A percentile compares a stretch with the other conserved stretches of the same genome.
phyloP scores from a whole-genome alignment of 352 stramenopile genomes.

The Blastocystis sp. region DNA sequence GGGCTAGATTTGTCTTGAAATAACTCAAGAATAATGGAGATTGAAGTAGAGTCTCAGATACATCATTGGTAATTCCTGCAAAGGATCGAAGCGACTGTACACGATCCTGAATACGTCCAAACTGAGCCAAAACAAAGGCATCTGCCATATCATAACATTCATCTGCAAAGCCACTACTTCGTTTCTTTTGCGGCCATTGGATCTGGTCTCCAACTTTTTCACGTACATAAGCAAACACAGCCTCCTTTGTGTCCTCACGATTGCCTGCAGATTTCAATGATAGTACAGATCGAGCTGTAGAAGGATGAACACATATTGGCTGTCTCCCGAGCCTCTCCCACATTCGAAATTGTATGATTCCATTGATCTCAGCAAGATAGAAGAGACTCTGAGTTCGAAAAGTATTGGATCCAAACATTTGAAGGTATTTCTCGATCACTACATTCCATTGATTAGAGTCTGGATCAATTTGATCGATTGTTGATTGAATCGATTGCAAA shows the following conservation, averaged over 20 bases:
- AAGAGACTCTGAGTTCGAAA: slow-evolving; percentile 53
- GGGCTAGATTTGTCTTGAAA: neutral
- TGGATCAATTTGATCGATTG: neutral
- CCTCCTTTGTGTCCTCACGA: slow-evolving; percentile 27
- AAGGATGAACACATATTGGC: slow-evolving; percentile 16
- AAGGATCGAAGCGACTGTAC: neutral
- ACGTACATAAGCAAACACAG: slow-evolving; percentile 32
- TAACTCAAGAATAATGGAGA: slow-evolving; percentile 16
- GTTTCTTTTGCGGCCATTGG: slow-evolving; percentile 15
- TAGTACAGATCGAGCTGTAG: slow-evolving; percentile 21
- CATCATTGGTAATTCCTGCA: neutral
- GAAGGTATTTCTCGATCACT: slow-evolving; percentile 34
- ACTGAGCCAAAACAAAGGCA: slow-evolving; percentile 21
- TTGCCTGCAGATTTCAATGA: slow-evolving; percentile 14
- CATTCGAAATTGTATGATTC: slow-evolving; percentile 24
- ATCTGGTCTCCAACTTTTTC: neutral
- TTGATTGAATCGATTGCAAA: neutral
- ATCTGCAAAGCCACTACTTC: neutral
- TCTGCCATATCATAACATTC: slow-evolving; percentile 58
- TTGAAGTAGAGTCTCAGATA: neutral
- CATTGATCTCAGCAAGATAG: slow-evolving; percentile 52
- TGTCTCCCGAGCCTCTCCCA: neutral
- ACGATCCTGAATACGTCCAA: neutral
- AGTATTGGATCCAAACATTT: slow-evolving; percentile 1
- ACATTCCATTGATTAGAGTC: neutral